Evolutionary conservation across 2,329 filamentous ascomycete species (phyloP).

Genomic region (Botrytis aclada): DNA sequence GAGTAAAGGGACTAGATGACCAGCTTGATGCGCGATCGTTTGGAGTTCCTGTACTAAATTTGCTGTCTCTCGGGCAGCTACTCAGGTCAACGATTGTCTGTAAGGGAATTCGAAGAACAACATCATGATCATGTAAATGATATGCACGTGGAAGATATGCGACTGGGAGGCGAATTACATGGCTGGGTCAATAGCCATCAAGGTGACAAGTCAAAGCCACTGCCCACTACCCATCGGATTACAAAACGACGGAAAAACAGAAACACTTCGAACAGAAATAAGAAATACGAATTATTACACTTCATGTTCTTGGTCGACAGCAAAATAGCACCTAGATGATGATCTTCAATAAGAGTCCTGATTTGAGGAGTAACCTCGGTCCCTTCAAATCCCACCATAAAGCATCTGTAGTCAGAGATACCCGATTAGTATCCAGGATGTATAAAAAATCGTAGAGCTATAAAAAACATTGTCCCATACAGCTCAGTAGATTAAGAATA

Average conservation of each 20-base stretch:
- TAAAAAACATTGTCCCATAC: background rate
- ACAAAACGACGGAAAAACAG: conserved; percentile 14
- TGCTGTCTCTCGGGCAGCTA: conserved; percentile 88
- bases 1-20: conserved; percentile 81
- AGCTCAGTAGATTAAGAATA: conserved; percentile 61
- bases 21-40: conserved; percentile 84
- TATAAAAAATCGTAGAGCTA: background rate
- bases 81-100: conserved; percentile 25
- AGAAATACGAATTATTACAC: conserved; percentile 49
- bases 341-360: conserved; percentile 72
- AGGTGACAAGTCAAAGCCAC: background rate
- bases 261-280: conserved; percentile 1
- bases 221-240: background rate
- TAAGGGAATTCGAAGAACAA: conserved; percentile 3
- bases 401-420: conserved; percentile 1
- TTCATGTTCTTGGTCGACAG: conserved; percentile 82
- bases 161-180: conserved; percentile 3
- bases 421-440: background rate
- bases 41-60: conserved; percentile 87
- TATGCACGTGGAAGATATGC: conserved; percentile 6
- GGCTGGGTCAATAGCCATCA: background rate
- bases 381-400: conserved; percentile 66
- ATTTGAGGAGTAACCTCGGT: conserved; percentile 81
- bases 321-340: conserved; percentile 85
- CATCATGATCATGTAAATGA: background rate